Base-by-base conservation (phyloP, 1,284 basidiomycete species). In the Athelia psychrophila region DNA sequence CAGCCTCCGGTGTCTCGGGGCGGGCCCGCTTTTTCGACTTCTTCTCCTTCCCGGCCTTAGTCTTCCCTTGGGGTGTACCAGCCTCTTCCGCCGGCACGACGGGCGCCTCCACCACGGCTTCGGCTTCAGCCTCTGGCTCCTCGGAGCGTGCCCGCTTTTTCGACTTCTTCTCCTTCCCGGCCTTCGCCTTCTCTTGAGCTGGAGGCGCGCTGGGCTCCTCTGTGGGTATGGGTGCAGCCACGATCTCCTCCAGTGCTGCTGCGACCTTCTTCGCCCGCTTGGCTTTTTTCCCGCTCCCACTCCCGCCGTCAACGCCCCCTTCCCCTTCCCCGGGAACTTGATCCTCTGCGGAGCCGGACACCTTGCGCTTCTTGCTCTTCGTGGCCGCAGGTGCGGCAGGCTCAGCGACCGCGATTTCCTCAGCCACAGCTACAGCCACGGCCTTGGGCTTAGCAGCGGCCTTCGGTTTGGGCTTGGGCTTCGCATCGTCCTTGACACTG, bases 261-360 rank as follows among this genome's bases (percentile, higher is more conserved):
- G 10, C 20, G 4, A 13, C 30, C 19, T 30, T 56, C 32, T 57
- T 53, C 15, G 48, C 48, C 49, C 61, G 62, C 50, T 61, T 65
- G 24, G 54, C 55, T 46, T 56, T 59, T 32, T 58, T 57, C 47
- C 58, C 33, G 9, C 54, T 44, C 18, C 53, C 51, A 9, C 20
- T 16, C 20, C n/a, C 38, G 38, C 6, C 38, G n/a, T 22, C 20
- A 49, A 35, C 44, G 24, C 57, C 58, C 45, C 51, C 54, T 6
- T 58, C 55, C 36, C 50, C 38, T 56, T 50, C n/a, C n/a, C n/a
- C n/a, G n/a, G n/a, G n/a, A n/a, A n/a, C n/a, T 30, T 36, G 16
- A 20, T 49, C 51, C 50, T 56, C 51, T 20, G 49, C 18, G 23
- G 51, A 40, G 33, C n/a, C n/a, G n/a, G n/a, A n/a, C n/a, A n/a